Evolutionary conservation across 768 basidiomycete genomes (phyloP), one percentile per base, ranked within the genome.

Genomic region (Scleroderma bovista): DNA sequence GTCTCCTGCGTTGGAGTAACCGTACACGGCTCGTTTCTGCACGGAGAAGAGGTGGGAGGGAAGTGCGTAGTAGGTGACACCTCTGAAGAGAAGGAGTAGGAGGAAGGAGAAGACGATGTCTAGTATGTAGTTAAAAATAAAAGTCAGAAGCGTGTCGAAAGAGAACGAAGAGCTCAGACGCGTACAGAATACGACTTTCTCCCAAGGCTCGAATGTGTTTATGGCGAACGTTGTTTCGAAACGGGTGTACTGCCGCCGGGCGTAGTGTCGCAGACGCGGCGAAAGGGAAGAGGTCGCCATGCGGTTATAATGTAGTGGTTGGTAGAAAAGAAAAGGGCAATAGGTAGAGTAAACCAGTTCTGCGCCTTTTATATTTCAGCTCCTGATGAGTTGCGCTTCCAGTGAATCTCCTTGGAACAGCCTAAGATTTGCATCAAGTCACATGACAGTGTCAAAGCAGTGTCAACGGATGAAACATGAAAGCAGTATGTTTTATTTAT

Each of bases 181-280:
- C 83, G 61, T 60, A 84, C 84, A 60, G 50, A 80, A 71, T 33
- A 84, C 61, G 41, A 77, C 58, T 58, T 82, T 81, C 72, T 86
- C 86, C 85, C 84, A 85, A 51, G 78, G 74, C 60, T 87, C 83
- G 50, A 85, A 65, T 57, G 84, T 74, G 24, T 74, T 72, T 36
- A 84, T 67, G 6, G 72, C 84, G 52, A 81, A 79, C 0, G 81
- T 83, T 2, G 75, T 68, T 61, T 84, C 82, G 31, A 86, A 63
- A 69, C 77, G 72, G 46, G 84, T 62, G 52, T 78, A 71, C 62
- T 72, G 69, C 13, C 72, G 73, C 81, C 83, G 82, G 43, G 82
- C 48, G 54, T 64, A 58, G 48, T 62, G 57, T 58, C 66, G 46
- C 56, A 65, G 51, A 50, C 61, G 54, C 52, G 26, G 24, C 39